These are phyloP conservation scores for Thamnidium elegans DNA, from an alignment of 192 early-diverging fungal species.

Conservation along the genomic window DNA sequence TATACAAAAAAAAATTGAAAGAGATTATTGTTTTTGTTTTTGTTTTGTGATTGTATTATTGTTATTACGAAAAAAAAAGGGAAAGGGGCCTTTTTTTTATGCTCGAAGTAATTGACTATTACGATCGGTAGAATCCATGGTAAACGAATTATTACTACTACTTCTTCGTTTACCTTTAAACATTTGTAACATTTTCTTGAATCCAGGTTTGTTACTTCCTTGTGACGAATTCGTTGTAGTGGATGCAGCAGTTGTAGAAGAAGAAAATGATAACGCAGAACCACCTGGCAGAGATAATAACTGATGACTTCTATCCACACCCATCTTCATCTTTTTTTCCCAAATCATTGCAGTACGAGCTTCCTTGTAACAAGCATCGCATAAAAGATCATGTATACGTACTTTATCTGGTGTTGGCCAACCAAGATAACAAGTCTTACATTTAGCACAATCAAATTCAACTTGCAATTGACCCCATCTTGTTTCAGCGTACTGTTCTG, in stretches of 20 bases:
- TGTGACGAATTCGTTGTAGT: not conserved
- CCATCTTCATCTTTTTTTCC: constrained; percentile 32
- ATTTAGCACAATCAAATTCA: constrained; percentile 24
- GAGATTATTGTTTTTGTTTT: too few species aligned
- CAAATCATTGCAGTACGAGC: constrained; percentile 25
- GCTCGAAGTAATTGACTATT: too few species aligned
- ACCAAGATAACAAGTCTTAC: constrained; percentile 5
- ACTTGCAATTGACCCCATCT: constrained; percentile 17
- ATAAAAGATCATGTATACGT: constrained; percentile 18
- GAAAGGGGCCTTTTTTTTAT: too few species aligned
- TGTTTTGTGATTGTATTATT: too few species aligned
- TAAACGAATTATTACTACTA: not conserved
- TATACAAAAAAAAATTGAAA: not conserved
- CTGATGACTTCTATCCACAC: constrained; percentile 3
- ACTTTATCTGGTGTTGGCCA: constrained; percentile 34
- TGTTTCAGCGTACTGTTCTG: constrained; percentile 14
- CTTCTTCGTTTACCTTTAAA: constrained; percentile 1
- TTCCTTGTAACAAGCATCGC: constrained; percentile 20
- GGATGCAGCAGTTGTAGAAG: not conserved
- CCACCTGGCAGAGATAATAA: not conserved
- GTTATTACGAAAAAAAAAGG: too few species aligned
- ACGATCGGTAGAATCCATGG: not conserved
- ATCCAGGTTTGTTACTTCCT: constrained; percentile 1
- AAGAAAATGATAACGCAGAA: not conserved
- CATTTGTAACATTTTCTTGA: constrained; percentile 10